Evolutionary conservation across 352 stramenopile genomes (phyloP), one percentile per base, ranked within the genome.

Genomic region (Aphanomyces stellatus): DNA sequence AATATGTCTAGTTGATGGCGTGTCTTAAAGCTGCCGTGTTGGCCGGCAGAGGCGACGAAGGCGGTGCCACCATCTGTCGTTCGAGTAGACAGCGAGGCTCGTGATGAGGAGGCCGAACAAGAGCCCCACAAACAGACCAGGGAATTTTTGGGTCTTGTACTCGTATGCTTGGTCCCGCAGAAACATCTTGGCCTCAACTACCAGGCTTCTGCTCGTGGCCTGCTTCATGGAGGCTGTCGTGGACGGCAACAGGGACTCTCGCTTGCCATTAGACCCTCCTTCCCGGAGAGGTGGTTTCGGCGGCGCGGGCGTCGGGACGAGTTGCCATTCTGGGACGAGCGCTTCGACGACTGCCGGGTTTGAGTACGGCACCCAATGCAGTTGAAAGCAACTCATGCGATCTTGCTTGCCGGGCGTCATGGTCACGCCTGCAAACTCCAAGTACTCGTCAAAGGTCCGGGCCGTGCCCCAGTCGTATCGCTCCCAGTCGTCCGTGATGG

Each of bases 341-440:
- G 37, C 2, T 46, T 56, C 25, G 19, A 56, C 49, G 19, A 37
- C 13, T 1, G 30, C 13, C 25, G 49, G n/a, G 30, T 40, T 31
- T 37, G 49, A 30, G 60, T 65, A 70, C 1, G 63, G 56, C 4
- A 65, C 55, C 63, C 63, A 70, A 48, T 70, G 61, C 13, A 70
- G 34, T 33, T 70, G 63, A 11, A 41, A 27, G 41, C 63, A 70
- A 25, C 33, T 56, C 31, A 30, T 19, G 3, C 24, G 33, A 24
- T 70, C 63, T 30, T 49, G 57, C 25, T 70, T 13, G 24, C 49
- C 49, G 3, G 51, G 43, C 31, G 53, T 24, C 10, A 70, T 42
- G 27, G 51, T 70, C 22, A 70, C 62, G n/a, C 63, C 63, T 15
- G 63, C 53, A 34, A 70, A 70, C n/a, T 65, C 24, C 15, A 70